These are phyloP conservation scores for Xylaria digitata DNA, from an alignment of 2,329 filamentous ascomycete genomes.

Conservation along the genomic window DNA sequence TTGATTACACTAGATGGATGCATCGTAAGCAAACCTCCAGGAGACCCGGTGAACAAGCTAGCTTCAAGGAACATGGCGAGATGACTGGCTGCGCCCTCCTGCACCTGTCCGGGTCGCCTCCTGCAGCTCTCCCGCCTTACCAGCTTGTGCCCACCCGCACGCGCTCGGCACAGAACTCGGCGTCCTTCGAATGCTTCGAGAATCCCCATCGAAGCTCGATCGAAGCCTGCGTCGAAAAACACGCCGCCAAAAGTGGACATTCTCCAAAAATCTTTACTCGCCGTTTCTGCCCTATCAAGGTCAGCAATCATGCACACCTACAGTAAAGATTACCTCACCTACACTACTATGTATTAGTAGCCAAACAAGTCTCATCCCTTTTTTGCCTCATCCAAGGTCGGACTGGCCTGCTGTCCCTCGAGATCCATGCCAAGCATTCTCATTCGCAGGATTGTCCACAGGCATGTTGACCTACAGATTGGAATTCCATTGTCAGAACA, in stretches of 20 bases:
- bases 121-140: conserved; percentile 43
- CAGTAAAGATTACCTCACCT: background rate
- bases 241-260: conserved; percentile 37
- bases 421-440: background rate
- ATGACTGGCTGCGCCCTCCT: conserved; percentile 43
- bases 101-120: conserved; percentile 41
- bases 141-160: conserved; percentile 42
- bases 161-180: conserved; percentile 35
- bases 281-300: conserved; percentile 16
- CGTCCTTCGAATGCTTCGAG: conserved; percentile 46
- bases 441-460: background rate
- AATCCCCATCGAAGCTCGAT: conserved; percentile 50
- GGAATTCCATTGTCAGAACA: conserved; percentile 8
- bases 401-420: background rate
- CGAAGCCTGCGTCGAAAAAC: conserved; percentile 41
- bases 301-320: conserved; percentile 1
- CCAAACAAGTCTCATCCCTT: background rate
- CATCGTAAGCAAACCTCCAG: conserved; percentile 47
- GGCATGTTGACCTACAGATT: conserved; percentile 10
- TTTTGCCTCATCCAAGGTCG: background rate
- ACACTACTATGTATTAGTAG: too few species aligned
- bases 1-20: conserved; percentile 41
- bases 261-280: conserved; percentile 27
- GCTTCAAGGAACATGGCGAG: conserved; percentile 35
- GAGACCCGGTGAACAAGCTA: conserved; percentile 31